Conservation (phyloP, 257 asterid species). For the Knoxia roxburghii region DNA sequence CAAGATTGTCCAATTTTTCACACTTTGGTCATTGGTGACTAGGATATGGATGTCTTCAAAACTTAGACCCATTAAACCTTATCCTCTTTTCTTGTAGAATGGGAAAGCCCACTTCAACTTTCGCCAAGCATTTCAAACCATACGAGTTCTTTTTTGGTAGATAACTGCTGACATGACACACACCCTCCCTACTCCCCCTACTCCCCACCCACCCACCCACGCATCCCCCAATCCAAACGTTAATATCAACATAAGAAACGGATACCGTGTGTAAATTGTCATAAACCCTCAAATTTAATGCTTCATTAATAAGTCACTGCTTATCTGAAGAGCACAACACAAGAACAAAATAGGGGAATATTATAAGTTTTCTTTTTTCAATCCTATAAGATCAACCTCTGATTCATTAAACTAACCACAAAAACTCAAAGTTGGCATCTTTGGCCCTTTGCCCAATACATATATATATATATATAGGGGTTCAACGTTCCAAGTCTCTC, state of each 20-base stretch:
- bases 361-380: neutral
- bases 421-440: neutral
- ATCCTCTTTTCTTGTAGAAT: slow-evolving; percentile 28
- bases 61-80: slow-evolving; percentile 27
- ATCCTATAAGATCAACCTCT: neutral
- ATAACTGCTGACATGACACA: no score
- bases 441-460: no score
- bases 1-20: neutral
- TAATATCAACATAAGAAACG: neutral
- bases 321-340: neutral
- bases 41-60: slow-evolving; percentile 47
- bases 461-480: slow-evolving; percentile 2
- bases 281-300: neutral
- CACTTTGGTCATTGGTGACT: slow-evolving; percentile 34
- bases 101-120: slow-evolving; percentile 10
- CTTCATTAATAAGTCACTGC: slow-evolving; percentile 16
- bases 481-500: neutral
- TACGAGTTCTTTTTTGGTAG: no score
- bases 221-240: no score
- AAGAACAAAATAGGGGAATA: no score
- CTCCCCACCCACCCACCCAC: no score
- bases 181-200: no score
- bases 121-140: slow-evolving; percentile 24
- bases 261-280: neutral
- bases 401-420: neutral